These are phyloP conservation scores for Aspergillus sclerotioniger DNA, from an alignment of 495 filamentous ascomycete genomes.

Conservation along the genomic window DNA sequence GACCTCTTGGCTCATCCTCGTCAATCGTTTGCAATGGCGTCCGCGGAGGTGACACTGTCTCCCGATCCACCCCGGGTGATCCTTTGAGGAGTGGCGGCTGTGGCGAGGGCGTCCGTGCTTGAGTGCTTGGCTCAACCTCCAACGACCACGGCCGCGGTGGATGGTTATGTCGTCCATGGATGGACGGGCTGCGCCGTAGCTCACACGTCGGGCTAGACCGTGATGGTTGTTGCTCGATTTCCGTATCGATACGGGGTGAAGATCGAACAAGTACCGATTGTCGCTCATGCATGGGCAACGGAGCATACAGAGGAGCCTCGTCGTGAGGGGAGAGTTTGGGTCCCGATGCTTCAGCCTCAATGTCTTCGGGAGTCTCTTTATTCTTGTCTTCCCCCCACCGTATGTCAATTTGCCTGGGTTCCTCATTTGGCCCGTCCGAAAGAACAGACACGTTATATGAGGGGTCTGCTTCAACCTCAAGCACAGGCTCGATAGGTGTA, in stretches of 20 bases:
- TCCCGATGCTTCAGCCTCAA: not conserved
- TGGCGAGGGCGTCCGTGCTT: constrained; percentile 20
- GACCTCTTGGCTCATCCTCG: constrained; percentile 38
- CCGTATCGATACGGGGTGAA: constrained; percentile 40
- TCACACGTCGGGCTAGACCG: constrained; percentile 24
- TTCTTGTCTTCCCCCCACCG: constrained; percentile 9
- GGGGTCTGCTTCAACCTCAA: constrained; percentile 10
- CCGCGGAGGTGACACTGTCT: constrained; percentile 34
- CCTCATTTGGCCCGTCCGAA: constrained; percentile 8
- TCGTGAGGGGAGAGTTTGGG: constrained; percentile 14
- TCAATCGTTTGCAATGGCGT: constrained; percentile 40
- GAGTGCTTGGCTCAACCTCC: constrained; percentile 28
- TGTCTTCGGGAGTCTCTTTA: constrained; percentile 8
- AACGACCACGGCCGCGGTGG: constrained; percentile 33
- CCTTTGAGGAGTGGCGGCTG: constrained; percentile 27
- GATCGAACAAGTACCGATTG: constrained; percentile 54
- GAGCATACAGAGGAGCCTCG: constrained; percentile 21
- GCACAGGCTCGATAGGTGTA: constrained; percentile 3
- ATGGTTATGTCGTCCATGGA: constrained; percentile 35
- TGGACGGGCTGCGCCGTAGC: constrained; percentile 38
- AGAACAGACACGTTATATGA: constrained; percentile 14
- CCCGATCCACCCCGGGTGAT: constrained; percentile 19
- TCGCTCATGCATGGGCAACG: constrained; percentile 41
- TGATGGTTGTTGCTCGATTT: not conserved
- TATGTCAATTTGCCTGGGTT: constrained; percentile 5